Evolutionary conservation across 2,329 filamentous ascomycete species (phyloP).

Genomic region (Pestalotiopsis fici): DNA sequence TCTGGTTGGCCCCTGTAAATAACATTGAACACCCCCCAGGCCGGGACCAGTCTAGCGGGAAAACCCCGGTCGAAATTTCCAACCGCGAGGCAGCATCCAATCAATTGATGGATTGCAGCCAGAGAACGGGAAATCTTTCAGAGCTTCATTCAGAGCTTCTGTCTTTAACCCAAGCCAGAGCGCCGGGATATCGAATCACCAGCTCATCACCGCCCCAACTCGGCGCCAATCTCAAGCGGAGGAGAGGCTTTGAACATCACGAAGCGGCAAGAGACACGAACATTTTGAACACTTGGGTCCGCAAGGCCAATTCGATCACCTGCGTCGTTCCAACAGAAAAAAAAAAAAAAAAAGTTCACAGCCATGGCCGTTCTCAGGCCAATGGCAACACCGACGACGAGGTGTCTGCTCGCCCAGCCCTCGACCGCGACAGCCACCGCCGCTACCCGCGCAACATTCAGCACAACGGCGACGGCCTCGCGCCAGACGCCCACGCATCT

Average conservation of each 20-base stretch:
- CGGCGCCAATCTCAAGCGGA: neutral
- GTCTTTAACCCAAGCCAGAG: neutral
- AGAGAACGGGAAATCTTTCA: constrained; percentile 1
- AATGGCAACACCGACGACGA: neutral
- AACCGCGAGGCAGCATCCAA: neutral
- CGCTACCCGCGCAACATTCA: constrained; percentile 20
- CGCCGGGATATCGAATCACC: neutral
- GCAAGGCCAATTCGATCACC: neutral
- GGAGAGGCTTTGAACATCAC: neutral
- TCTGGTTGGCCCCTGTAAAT: neutral
- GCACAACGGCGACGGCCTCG: constrained; percentile 17
- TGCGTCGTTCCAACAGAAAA: neutral
- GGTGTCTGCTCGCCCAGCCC: constrained; percentile 4
- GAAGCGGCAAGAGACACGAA: neutral
- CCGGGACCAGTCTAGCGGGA: neutral
- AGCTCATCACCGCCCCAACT: neutral
- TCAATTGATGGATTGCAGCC: neutral
- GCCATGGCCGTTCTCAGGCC: constrained; percentile 4
- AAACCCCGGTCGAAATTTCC: constrained; percentile 9
- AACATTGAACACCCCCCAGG: too few relatives aligned
- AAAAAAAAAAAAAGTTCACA: neutral
- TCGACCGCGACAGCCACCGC: neutral
- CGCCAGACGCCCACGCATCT: constrained; percentile 33
- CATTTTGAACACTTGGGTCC: neutral
- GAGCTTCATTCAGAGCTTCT: neutral